phyloP scores from a whole-genome alignment of 176 grass and related monocot genomes.

The Leersia perrieri region DNA sequence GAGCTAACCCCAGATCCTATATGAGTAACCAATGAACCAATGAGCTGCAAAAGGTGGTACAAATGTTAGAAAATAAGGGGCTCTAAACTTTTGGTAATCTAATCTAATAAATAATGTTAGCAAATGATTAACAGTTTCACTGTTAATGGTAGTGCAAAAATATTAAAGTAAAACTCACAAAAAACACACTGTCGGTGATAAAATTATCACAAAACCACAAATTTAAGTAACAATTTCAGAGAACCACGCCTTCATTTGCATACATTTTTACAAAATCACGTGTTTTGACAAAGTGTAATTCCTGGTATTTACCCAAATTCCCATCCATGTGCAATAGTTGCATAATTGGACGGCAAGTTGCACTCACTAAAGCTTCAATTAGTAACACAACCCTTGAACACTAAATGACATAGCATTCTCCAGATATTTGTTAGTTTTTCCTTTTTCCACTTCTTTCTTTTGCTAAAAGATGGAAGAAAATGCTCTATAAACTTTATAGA shows the following conservation, averaged over 20 bases:
- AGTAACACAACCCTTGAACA: not conserved
- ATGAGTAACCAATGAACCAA: conserved; percentile 83
- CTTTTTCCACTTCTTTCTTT: not conserved
- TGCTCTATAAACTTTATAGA: conserved; percentile 1
- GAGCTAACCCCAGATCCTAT: conserved; percentile 81
- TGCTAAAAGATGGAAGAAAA: not conserved
- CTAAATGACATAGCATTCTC: not conserved
- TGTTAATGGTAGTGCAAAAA: not conserved
- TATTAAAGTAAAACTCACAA: no score
- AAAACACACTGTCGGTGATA: not conserved
- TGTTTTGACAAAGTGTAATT: not conserved
- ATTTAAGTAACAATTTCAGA: not conserved
- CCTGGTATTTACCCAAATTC: not conserved
- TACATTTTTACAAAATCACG: not conserved
- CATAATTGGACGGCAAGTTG: not conserved
- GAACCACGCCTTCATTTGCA: not conserved
- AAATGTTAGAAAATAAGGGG: conserved; percentile 23
- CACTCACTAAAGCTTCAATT: not conserved
- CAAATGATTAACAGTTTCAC: not conserved
- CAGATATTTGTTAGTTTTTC: not conserved
- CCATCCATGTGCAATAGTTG: conserved; percentile 14
- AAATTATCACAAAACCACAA: not conserved
- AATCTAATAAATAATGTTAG: not conserved
- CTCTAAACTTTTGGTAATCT: not conserved
- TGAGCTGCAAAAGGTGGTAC: conserved; percentile 45